phyloP scores from a whole-genome alignment of 225 moss, liverwort and hornwort species.

The Sphagnum contortum region DNA sequence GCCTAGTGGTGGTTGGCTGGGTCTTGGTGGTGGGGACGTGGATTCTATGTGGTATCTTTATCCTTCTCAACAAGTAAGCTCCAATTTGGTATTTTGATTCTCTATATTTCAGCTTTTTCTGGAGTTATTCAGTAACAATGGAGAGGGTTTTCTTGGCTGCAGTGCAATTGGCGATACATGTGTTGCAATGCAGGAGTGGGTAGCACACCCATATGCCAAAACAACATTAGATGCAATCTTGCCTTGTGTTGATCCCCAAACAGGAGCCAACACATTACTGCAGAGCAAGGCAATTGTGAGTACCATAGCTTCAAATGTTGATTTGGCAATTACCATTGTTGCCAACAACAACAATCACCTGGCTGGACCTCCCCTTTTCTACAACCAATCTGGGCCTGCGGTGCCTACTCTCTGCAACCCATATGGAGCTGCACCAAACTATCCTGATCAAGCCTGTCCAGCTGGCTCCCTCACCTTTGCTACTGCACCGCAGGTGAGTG shows the following conservation, averaged over 20 bases:
- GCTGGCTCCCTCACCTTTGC: constrained; percentile 10
- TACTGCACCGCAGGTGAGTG: constrained; percentile 27
- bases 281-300: constrained; percentile 12
- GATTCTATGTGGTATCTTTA: constrained; percentile 49
- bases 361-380: constrained; percentile 15
- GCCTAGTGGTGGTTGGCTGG: constrained; percentile 52
- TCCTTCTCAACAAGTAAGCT: constrained; percentile 44
- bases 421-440: constrained; percentile 43
- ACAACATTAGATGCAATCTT: constrained; percentile 41
- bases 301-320: constrained; percentile 6
- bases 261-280: constrained; percentile 20
- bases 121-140: no score
- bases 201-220: constrained; percentile 29
- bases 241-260: constrained; percentile 40
- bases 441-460: constrained; percentile 10
- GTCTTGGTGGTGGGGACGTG: constrained; percentile 48
- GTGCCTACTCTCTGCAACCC: constrained; percentile 37
- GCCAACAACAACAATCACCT: constrained; percentile 22
- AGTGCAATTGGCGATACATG: constrained; percentile 57
- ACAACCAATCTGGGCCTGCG: constrained; percentile 48
- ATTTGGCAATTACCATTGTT: constrained; percentile 8
- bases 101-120: no score
- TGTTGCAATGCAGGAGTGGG: constrained; percentile 54
- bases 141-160: constrained; percentile 4
- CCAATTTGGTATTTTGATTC: no score